phyloP scores from a whole-genome alignment of 805 yeast species.

The Hanseniaspora guilliermondii region DNA sequence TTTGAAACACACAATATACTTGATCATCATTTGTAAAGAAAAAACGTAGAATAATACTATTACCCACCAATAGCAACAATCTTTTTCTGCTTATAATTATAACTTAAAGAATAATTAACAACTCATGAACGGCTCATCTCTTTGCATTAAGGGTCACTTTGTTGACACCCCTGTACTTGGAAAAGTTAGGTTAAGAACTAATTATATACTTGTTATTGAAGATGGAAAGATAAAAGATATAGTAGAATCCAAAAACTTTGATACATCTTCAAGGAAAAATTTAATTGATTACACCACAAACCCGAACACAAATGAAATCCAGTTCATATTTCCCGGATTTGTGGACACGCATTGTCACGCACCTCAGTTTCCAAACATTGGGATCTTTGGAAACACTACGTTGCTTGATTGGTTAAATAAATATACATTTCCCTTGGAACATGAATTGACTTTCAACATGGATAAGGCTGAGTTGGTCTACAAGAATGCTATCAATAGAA shows the following conservation, averaged over 20 bases:
- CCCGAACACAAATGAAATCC: constrained; percentile 17
- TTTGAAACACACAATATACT: no score
- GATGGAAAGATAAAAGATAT: constrained; percentile 32
- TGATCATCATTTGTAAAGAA: no score
- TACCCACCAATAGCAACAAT: no score
- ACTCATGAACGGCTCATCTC: neutral
- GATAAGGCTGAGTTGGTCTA: constrained; percentile 51
- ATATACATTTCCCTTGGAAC: constrained; percentile 84
- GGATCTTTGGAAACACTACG: constrained; percentile 75
- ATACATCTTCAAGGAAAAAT: neutral
- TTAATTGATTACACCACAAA: constrained; percentile 22
- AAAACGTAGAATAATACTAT: no score
- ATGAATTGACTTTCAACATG: constrained; percentile 41
- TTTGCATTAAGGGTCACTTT: constrained; percentile 40
- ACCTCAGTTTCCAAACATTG: constrained; percentile 69
- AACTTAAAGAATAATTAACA: no score
- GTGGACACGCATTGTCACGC: constrained; percentile 78
- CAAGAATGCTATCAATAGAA: constrained; percentile 50
- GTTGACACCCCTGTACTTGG: constrained; percentile 59
- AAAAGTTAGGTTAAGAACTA: constrained; percentile 44
- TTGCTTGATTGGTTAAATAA: constrained; percentile 77
- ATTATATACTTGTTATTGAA: constrained; percentile 47
- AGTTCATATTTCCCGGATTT: constrained; percentile 71
- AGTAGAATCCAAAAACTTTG: constrained; percentile 16
- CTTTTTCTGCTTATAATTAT: no score